Conservation (phyloP, 441 rosid genomes). For the Populus hybrid region DNA sequence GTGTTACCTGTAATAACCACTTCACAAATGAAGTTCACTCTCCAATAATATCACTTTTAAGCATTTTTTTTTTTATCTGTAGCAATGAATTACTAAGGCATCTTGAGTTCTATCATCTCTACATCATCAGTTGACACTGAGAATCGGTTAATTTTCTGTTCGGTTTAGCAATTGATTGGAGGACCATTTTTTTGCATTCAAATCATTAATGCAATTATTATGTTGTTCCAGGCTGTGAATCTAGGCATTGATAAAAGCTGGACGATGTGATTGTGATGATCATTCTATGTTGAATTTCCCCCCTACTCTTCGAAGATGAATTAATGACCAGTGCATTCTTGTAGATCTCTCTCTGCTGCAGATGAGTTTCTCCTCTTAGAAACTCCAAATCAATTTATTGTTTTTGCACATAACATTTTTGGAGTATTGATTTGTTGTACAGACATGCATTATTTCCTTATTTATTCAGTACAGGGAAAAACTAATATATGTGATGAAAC, state of each 20-base stretch:
- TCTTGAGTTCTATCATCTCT: not conserved
- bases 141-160: not conserved
- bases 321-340: slow-evolving; percentile 38
- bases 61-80: not conserved
- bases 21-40: not conserved
- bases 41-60: not conserved
- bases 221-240: slow-evolving; percentile 44
- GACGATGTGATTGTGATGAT: slow-evolving; percentile 26
- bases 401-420: slow-evolving; percentile 30
- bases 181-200: slow-evolving; percentile 12
- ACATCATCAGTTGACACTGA: not conserved
- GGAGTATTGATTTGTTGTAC: slow-evolving; percentile 39
- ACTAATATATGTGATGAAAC: slow-evolving; percentile 13
- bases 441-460: slow-evolving; percentile 29
- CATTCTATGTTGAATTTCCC: slow-evolving; percentile 25
- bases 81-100: not conserved
- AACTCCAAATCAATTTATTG: slow-evolving; percentile 37
- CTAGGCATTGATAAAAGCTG: slow-evolving; percentile 23
- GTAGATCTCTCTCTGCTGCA: slow-evolving; percentile 41
- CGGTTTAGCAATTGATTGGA: not conserved
- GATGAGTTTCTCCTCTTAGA: slow-evolving; percentile 61
- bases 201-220: slow-evolving; percentile 23
- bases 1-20: not conserved
- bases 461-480: slow-evolving; percentile 18
- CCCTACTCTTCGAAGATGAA: slow-evolving; percentile 29